phyloP scores from a whole-genome alignment of 768 basidiomycete species.

The Lyophyllum decastes region DNA sequence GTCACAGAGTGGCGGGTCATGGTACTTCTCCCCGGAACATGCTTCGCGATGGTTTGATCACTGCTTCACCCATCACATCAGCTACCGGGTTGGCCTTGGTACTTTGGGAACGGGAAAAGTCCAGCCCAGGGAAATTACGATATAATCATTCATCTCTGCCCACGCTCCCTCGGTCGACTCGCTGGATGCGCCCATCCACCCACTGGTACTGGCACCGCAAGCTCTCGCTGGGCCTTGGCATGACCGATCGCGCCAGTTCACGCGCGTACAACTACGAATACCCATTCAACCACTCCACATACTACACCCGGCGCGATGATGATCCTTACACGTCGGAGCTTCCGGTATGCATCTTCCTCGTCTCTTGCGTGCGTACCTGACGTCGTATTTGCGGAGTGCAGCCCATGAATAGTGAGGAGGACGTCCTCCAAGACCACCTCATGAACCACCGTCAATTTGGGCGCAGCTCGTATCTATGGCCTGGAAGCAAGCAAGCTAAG shows the following conservation, averaged over 20 bases:
- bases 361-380: background rate
- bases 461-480: conserved; percentile 5
- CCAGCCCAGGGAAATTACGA: background rate
- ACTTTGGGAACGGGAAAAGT: background rate
- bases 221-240: background rate
- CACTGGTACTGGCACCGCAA: background rate
- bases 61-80: background rate
- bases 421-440: conserved; percentile 31
- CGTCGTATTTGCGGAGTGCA: conserved; percentile 7
- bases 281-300: conserved; percentile 32
- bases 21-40: background rate
- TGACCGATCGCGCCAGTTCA: background rate
- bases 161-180: background rate
- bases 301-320: conserved; percentile 28
- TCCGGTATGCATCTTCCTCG: conserved; percentile 21
- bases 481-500: background rate
- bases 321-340: conserved; percentile 24
- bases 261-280: conserved; percentile 13
- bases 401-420: conserved; percentile 35
- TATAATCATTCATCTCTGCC: background rate
- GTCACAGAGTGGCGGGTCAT: background rate
- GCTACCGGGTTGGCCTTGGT: background rate
- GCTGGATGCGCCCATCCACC: background rate
- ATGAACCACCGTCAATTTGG: conserved; percentile 24
- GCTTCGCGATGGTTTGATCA: background rate